phyloP scores from a whole-genome alignment of 1,139 yeast genomes.

The Eremothecium gossypii region DNA sequence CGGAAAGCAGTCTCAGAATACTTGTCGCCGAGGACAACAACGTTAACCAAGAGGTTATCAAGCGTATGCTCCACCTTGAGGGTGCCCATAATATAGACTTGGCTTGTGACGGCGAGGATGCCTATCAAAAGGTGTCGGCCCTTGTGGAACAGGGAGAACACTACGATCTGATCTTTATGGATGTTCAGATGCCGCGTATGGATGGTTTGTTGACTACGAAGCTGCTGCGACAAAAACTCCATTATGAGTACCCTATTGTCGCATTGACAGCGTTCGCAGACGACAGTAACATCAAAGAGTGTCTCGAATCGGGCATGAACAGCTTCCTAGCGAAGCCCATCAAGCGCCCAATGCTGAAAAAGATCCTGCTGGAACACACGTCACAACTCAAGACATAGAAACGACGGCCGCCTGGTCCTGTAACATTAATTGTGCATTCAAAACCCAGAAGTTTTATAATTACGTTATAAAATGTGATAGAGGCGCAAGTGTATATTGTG shows the following conservation, averaged over 20 bases:
- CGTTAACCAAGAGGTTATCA: conserved; percentile 86
- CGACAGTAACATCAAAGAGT: conserved; percentile 69
- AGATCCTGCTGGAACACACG: conserved; percentile 33
- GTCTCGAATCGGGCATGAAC: conserved; percentile 76
- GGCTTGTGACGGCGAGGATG: conserved; percentile 89
- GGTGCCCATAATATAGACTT: conserved; percentile 62
- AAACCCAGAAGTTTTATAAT: conserved; percentile 10
- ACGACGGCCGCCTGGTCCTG: neutral
- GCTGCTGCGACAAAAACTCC: conserved; percentile 55
- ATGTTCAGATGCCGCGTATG: conserved; percentile 90
- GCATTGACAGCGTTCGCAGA: conserved; percentile 95
- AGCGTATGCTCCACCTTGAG: conserved; percentile 72
- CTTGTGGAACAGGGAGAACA: conserved; percentile 32
- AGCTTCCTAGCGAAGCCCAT: conserved; percentile 86
- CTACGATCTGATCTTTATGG: conserved; percentile 83
- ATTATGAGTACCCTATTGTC: conserved; percentile 67
- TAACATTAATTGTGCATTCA: neutral
- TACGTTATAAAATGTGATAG: conserved; percentile 10
- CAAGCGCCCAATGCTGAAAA: conserved; percentile 54
- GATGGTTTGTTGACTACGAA: conserved; percentile 82
- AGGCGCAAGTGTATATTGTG: conserved; percentile 9
- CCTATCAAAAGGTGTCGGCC: conserved; percentile 53
- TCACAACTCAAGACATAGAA: neutral
- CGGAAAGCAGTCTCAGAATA: conserved; percentile 37
- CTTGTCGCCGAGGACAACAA: conserved; percentile 91